These are phyloP conservation scores for Gonapodya sp. DNA, from an alignment of 192 early-diverging fungal genomes.

Conservation along the genomic window DNA sequence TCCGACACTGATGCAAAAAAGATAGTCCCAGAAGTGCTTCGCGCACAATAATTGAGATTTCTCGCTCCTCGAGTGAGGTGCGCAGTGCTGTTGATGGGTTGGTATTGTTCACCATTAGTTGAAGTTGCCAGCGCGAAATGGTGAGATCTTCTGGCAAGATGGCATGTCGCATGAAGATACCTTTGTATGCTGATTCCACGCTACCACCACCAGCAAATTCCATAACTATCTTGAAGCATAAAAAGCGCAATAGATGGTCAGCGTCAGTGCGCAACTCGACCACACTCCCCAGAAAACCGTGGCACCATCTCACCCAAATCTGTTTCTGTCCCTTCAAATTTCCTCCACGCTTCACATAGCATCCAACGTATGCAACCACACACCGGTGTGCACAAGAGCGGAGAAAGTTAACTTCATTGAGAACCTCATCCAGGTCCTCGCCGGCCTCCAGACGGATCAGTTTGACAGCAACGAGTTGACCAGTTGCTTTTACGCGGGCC, in stretches of 20 bases:
- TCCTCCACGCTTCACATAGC: conserved; percentile 39
- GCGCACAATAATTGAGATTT: conserved; percentile 6
- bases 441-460: conserved; percentile 45
- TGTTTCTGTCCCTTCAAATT: conserved; percentile 36
- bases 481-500: conserved; percentile 26
- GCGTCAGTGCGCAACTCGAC: conserved; percentile 3
- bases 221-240: conserved; percentile 36
- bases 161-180: conserved; percentile 17
- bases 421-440: conserved; percentile 47
- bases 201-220: conserved; percentile 53
- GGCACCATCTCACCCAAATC: conserved; percentile 26
- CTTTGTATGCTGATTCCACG: conserved; percentile 41
- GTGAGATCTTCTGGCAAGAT: conserved; percentile 11
- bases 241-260: neutral
- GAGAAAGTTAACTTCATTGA: conserved; percentile 52
- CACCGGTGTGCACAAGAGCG: conserved; percentile 38
- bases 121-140: conserved; percentile 29
- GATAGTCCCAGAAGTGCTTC: conserved; percentile 23
- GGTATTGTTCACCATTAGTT: conserved; percentile 29
- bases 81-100: conserved; percentile 22
- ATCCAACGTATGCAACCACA: conserved; percentile 43
- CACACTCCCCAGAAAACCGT: neutral
- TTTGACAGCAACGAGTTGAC: conserved; percentile 37
- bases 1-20: conserved; percentile 38
- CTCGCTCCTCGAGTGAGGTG: neutral